Conservation (phyloP, 495 filamentous ascomycete species). For the Hyaloscypha finlandica region DNA sequence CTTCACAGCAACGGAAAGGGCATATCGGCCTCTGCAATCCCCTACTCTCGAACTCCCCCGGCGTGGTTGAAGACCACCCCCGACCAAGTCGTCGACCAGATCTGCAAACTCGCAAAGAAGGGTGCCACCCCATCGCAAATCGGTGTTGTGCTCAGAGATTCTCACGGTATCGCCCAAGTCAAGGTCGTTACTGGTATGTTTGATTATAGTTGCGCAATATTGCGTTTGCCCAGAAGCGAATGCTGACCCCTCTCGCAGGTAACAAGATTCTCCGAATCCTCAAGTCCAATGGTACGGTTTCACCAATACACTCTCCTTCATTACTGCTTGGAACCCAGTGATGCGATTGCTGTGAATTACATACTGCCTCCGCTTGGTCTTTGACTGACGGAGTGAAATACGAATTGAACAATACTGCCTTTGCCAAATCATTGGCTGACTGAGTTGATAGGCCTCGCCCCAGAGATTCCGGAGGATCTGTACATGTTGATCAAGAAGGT, state of each 20-base stretch:
- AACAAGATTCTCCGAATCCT: conserved; percentile 99
- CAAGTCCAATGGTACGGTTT: conserved; percentile 83
- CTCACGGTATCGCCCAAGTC: conserved; percentile 95
- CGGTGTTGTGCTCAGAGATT: conserved; percentile 96
- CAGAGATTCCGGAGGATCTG: conserved; percentile 96
- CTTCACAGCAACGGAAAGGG: conserved; percentile 99
- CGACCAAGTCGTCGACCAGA: conserved; percentile 82
- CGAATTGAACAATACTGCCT: conserved; percentile 53
- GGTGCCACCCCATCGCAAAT: conserved; percentile 97
- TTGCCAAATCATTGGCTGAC: conserved; percentile 76
- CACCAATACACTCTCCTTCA: conserved; percentile 23
- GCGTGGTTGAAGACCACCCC: conserved; percentile 91
- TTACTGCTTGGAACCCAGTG: conserved; percentile 13
- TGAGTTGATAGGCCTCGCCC: conserved; percentile 76
- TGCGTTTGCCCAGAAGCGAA: neutral
- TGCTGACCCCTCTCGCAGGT: conserved; percentile 52
- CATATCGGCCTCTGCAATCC: conserved; percentile 90
- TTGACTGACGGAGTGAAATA: conserved; percentile 40
- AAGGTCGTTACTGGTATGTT: conserved; percentile 90
- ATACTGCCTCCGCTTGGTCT: conserved; percentile 90
- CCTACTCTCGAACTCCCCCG: conserved; percentile 90
- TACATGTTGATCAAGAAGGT: conserved; percentile 99
- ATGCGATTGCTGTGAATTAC: conserved; percentile 19
- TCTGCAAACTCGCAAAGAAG: conserved; percentile 98
- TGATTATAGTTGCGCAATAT: neutral